Conservation (phyloP, 2,329 filamentous ascomycete species). For the Macrophomina phaseolina region DNA sequence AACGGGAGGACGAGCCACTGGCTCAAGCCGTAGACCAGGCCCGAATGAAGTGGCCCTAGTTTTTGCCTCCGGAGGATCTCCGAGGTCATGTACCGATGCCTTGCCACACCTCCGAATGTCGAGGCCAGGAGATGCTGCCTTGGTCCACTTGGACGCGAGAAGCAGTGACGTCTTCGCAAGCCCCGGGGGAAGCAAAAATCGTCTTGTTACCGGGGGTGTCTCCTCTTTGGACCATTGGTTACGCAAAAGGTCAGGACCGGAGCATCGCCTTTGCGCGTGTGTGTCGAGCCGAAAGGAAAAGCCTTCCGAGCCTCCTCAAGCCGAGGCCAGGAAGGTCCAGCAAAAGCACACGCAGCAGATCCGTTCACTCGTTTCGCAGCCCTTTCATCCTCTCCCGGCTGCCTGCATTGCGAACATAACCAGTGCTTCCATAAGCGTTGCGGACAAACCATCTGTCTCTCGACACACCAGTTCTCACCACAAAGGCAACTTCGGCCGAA, state of each 20-base stretch:
- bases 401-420: too few relatives aligned
- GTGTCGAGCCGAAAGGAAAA: neutral
- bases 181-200: neutral
- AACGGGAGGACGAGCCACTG: too few relatives aligned
- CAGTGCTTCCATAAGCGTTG: too few relatives aligned
- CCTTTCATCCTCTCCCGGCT: too few relatives aligned
- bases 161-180: neutral
- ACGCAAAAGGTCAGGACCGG: neutral
- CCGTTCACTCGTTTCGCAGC: too few relatives aligned
- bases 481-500: neutral
- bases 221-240: neutral
- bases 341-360: neutral
- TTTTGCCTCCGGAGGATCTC: neutral
- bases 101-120: neutral
- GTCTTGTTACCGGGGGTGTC: neutral
- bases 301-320: neutral
- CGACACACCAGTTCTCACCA: neutral
- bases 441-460: neutral
- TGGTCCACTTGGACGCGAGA: neutral
- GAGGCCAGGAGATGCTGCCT: neutral
- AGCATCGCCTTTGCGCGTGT: neutral
- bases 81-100: neutral
- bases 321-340: neutral
- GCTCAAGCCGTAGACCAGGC: too few relatives aligned
- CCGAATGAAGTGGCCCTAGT: too few relatives aligned